Evolutionary conservation across 371 early-diverging fungal genomes (phyloP), one percentile per base, ranked within the genome.

Genomic region (Mortierella sp.): DNA sequence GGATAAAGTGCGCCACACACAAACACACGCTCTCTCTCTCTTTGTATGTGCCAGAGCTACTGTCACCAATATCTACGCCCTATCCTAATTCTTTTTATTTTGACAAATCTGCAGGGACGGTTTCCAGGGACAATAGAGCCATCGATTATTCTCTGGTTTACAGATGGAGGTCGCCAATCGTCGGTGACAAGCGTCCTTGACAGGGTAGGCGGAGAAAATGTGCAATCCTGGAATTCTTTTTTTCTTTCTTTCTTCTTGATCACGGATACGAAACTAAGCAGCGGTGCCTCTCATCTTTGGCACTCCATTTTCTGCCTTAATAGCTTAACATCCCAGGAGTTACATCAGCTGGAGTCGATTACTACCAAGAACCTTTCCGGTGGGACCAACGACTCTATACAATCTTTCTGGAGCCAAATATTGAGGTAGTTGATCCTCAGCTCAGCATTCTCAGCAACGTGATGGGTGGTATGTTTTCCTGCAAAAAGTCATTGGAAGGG

Each of bases 381-480:
- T 93, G 93, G 93, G 92, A 93, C 64, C 93, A 93, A 64, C 81
- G 89, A 4, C 75, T 93, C 26, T 84, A 81, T 46, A 85, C 91
- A 11, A 76, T 92, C 30, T 74, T 89, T 47, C 68, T 92, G 30
- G 82, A 84, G 56, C 88, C 88, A 12, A 77, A 83, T 9, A 68
- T 72, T 7, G 84, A 82, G 28, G 30, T 57, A n/a, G 77, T 86
- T 58, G 85, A 89, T 62, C 79, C 76, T 26, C 85, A 87, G 65
- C 80, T 92, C 30, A 68, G 72, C 44, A 74, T 85, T 11, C 89
- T 92, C 84, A 87, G 89, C 68, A 69, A 80, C n/a, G 89, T 87
- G 4, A 92, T 89, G 90, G 86, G 89, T 56, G 91, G 92, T 73
- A 70, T 68, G 51, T 9, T 37, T 76, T 68, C 6, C 46, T 64